Conservation (phyloP, 257 asterid species). For the Scutellaria barbata region DNA sequence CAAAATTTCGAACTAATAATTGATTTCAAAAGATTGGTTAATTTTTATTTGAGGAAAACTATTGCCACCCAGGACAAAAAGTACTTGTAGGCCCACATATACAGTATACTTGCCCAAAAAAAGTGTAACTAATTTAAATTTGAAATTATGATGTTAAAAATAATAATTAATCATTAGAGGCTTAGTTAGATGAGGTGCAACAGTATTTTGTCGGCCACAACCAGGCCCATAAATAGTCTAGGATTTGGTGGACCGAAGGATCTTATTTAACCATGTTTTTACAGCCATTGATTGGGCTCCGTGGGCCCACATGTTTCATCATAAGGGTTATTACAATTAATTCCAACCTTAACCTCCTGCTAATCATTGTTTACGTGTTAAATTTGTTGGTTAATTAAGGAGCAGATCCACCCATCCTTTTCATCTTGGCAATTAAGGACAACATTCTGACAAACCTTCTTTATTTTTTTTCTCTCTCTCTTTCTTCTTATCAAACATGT, state of each 20-base stretch:
- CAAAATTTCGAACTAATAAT: too few relatives aligned
- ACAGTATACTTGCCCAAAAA: too few relatives aligned
- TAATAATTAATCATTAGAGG: slow-evolving; percentile 8
- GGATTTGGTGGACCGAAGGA: slow-evolving; percentile 57
- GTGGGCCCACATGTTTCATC: slow-evolving; percentile 45
- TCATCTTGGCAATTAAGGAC: neutral
- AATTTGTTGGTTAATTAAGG: slow-evolving; percentile 38
- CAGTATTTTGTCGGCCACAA: slow-evolving; percentile 45
- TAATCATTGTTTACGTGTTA: slow-evolving; percentile 44
- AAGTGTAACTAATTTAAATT: too few relatives aligned
- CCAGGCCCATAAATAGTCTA: slow-evolving; percentile 16
- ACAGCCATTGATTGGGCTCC: slow-evolving; percentile 43
- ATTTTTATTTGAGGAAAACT: too few relatives aligned
- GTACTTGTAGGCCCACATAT: neutral
- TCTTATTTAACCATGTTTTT: slow-evolving; percentile 46
- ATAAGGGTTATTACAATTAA: slow-evolving; percentile 20
- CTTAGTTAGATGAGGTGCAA: slow-evolving; percentile 27
- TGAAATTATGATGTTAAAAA: too few relatives aligned
- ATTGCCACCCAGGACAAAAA: neutral
- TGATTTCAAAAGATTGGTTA: too few relatives aligned
- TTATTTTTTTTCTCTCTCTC: neutral
- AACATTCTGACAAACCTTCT: slow-evolving; percentile 12
- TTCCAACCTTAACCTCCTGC: slow-evolving; percentile 3
- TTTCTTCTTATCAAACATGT: slow-evolving; percentile 14
- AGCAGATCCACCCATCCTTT: slow-evolving; percentile 24